phyloP scores from a whole-genome alignment of 805 yeast genomes.

The Saccharomycopsis fodiens region DNA sequence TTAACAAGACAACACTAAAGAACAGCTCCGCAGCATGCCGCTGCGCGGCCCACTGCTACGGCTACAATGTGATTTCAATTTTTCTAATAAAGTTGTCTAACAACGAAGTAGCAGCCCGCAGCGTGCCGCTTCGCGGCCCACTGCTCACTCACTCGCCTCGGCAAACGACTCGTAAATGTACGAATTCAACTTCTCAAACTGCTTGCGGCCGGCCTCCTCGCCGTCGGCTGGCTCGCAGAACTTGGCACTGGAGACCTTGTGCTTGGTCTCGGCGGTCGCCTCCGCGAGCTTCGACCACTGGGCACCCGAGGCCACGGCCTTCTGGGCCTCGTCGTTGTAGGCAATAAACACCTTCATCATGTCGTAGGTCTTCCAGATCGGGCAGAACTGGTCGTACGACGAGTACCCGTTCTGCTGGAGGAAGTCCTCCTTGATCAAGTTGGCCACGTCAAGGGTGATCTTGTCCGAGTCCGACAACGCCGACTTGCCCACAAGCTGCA shows the following conservation, averaged over 20 bases:
- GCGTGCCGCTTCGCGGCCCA: too few relatives aligned
- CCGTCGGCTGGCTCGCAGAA: slow-evolving; percentile 95
- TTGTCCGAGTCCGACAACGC: slow-evolving; percentile 96
- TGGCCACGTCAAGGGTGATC: slow-evolving; percentile 89
- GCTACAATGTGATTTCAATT: too few relatives aligned
- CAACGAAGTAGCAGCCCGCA: too few relatives aligned
- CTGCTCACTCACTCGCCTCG: slow-evolving; percentile 94
- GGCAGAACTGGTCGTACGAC: slow-evolving; percentile 97
- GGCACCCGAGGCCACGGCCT: slow-evolving; percentile 89
- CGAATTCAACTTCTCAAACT: slow-evolving; percentile 68
- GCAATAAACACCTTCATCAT: slow-evolving; percentile 95
- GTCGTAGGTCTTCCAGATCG: slow-evolving; percentile 96
- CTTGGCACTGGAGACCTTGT: slow-evolving; percentile 88
- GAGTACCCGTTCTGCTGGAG: slow-evolving; percentile 99
- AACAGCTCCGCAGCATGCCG: too few relatives aligned
- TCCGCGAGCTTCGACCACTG: slow-evolving; percentile 90
- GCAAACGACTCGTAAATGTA: slow-evolving; percentile 86
- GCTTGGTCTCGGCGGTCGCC: slow-evolving; percentile 84
- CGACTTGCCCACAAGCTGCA: slow-evolving; percentile 97
- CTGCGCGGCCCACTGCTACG: too few relatives aligned
- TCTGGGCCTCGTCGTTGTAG: slow-evolving; percentile 95
- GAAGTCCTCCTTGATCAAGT: slow-evolving; percentile 93
- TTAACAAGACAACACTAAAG: too few relatives aligned
- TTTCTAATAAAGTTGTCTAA: too few relatives aligned
- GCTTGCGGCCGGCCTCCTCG: slow-evolving; percentile 63